These are phyloP conservation scores for Rhododendron williamsianum DNA, from an alignment of 148 eudicot genomes.

Conservation along the genomic window DNA sequence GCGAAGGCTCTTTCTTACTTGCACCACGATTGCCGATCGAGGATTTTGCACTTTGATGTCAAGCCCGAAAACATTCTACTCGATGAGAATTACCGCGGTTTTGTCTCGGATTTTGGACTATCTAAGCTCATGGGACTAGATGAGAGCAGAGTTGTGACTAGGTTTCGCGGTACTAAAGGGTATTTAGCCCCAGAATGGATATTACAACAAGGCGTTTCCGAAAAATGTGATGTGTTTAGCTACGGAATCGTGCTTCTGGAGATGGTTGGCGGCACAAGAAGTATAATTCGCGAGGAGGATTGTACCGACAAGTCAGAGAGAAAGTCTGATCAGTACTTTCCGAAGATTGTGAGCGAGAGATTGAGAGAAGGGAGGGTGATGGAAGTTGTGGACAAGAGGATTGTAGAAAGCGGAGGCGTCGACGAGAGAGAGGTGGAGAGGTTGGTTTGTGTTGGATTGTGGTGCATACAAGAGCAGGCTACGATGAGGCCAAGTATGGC, in stretches of 20 bases:
- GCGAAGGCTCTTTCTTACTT: conserved; percentile 78
- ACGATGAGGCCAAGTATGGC: conserved; percentile 73
- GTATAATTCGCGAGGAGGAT: conserved; percentile 20
- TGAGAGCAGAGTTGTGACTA: conserved; percentile 58
- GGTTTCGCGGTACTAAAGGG: conserved; percentile 69
- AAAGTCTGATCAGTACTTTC: conserved; percentile 46
- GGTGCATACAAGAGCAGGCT: conserved; percentile 84
- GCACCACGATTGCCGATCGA: conserved; percentile 76
- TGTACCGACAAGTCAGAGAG: conserved; percentile 21
- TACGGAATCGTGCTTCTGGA: conserved; percentile 84
- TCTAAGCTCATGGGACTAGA: conserved; percentile 68
- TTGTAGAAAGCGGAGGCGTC: conserved; percentile 32
- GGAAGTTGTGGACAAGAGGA: conserved; percentile 60
- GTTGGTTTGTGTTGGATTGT: conserved; percentile 55
- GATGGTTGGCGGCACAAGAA: conserved; percentile 68
- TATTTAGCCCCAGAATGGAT: conserved; percentile 96
- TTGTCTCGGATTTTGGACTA: conserved; percentile 74
- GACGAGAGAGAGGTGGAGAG: conserved; percentile 50
- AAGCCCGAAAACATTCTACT: conserved; percentile 86
- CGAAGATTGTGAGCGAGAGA: conserved; percentile 58
- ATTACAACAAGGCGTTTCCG: conserved; percentile 56
- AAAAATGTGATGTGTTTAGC: conserved; percentile 72
- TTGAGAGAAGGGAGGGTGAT: conserved; percentile 48
- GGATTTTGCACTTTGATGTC: conserved; percentile 70
- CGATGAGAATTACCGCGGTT: conserved; percentile 49